Percentiles rank a stretch among this genome's conserved stretches.
These are phyloP conservation scores for Chalciporus piperatus DNA, from an alignment of 768 basidiomycete genomes.

Conservation along the genomic window DNA sequence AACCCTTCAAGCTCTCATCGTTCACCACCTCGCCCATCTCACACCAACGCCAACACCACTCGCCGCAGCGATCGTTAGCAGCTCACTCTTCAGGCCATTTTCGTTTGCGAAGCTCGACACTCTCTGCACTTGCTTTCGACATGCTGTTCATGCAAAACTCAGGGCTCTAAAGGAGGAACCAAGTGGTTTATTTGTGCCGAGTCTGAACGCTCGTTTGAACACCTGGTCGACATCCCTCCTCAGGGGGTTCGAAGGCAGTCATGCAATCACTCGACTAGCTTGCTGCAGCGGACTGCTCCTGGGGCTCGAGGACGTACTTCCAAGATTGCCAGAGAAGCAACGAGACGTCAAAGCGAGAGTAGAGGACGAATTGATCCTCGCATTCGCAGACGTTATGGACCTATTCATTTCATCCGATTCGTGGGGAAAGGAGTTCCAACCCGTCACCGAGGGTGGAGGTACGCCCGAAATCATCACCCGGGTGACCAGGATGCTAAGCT, in stretches of 20 bases:
- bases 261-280: constrained; percentile 58
- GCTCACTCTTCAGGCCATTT: constrained; percentile 30
- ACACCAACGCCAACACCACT: constrained; percentile 31
- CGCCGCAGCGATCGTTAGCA: constrained; percentile 31
- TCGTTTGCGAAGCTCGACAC: constrained; percentile 27
- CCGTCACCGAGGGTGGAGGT: constrained; percentile 44
- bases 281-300: constrained; percentile 62
- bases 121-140: constrained; percentile 28
- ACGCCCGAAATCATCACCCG: constrained; percentile 17
- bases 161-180: constrained; percentile 28
- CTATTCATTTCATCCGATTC: constrained; percentile 41
- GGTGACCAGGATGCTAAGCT: constrained; percentile 8
- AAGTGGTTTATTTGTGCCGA: constrained; percentile 29
- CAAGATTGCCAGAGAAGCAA: constrained; percentile 29
- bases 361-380: constrained; percentile 66
- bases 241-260: constrained; percentile 64
- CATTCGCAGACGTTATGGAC: constrained; percentile 74
- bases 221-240: constrained; percentile 53
- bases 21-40: constrained; percentile 28
- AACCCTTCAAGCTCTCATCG: constrained; percentile 27
- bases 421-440: constrained; percentile 72
- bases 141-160: constrained; percentile 31
- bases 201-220: constrained; percentile 38
- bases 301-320: constrained; percentile 55
- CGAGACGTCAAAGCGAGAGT: constrained; percentile 39